Evolutionary conservation across 169 alveolate species (phyloP), one percentile per base, ranked within the genome.

Genomic region (Babesia ovis): DNA sequence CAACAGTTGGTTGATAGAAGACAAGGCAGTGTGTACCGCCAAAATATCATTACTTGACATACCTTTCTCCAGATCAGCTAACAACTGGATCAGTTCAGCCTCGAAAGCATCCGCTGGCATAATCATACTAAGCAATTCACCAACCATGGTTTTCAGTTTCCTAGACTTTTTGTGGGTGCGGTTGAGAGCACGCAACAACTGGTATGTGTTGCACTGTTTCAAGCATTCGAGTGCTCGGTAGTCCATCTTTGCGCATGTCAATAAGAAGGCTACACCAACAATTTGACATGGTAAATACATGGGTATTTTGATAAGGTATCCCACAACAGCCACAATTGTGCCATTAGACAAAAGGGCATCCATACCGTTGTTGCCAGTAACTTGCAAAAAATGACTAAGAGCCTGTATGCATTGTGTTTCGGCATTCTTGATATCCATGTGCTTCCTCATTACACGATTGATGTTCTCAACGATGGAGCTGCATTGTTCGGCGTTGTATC

Each of bases 51-150:
- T 89, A 43, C 39, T 61, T 1, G 50, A 70, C 83, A 85, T 74
- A n/a, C 89, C 83, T 16, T 64, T 85, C 76, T 81, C 84, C 74
- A 91, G 71, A 59, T 91, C 93, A 32, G 86, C 89, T 43, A 94
- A 60, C 43, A 85, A 82, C 50, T 92, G 96, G 29, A 85, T 77
- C 45, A 94, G 80, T 67, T 90, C 96, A 22, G 85, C 81, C 39
- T 91, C 94, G 42, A 94, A 77, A 3, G 95, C 93, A 50, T 91
- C 97, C 32, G 93, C 91, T 3, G 97, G 97, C 93, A 94, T 91
- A 61, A 94, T 57, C 43, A 93, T 85, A n/a, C 95, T 90, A 51
- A 94, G 73, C 45, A 94, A 70, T 32, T 95, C 94, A 37, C 95
- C 96, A 31, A 93, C 80, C 58, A 91, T 91, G 29, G 91, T 68